Base-by-base conservation (phyloP, 2,329 filamentous ascomycete genomes). In the Sporothrix euskadiensis region DNA sequence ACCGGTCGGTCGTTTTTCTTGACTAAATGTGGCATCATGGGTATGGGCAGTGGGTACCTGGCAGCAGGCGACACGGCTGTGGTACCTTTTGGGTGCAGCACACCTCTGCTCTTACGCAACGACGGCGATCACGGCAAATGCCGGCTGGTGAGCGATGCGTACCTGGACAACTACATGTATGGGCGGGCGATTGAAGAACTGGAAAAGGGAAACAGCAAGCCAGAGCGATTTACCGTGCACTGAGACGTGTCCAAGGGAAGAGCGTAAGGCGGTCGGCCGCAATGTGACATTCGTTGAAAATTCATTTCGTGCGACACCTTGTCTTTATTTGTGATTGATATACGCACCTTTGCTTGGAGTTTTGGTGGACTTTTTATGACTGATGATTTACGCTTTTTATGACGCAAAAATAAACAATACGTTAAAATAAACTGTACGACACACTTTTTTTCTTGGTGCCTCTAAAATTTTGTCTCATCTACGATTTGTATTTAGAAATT, bases 1-100 rank as follows among this genome's bases (percentile, higher is more conserved):
- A 69, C 61, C 3, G 71, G 71, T 1, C 71, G 61, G n/a, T 68
- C 49, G 4, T 72, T 72, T n/a, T 68, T 72, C 39, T 22, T 68
- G 4, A 59, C 71, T 5, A 47, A 66, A n/a, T 22, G 49, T 1
- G 61, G 35, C 39, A 39, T n/a, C 39, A 72, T 72, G 47, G 71
- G 71, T n/a, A 68, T 72, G 71, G 61, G 71, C 2, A 72, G 71
- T 19, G 61, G 71, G 1, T 69, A 35, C 16, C 8, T 72, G 4
- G 49, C 61, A 0, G 16, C 49, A 0, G 71, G 61, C 22, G 71
- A 72, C 49, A 10, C 10, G 4, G 61, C 41, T 4, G 52, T 72
- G 10, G 71, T 72, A 2, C 61, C 71, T 10, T 26, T 59, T 19
- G 71, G 71, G n/a, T 72, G 61, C 49, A 49, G 22, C 49, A 69